Evolutionary conservation across 768 basidiomycete species (phyloP), one percentile per base, ranked within the genome.

Genomic region (Psilocybe sp.): DNA sequence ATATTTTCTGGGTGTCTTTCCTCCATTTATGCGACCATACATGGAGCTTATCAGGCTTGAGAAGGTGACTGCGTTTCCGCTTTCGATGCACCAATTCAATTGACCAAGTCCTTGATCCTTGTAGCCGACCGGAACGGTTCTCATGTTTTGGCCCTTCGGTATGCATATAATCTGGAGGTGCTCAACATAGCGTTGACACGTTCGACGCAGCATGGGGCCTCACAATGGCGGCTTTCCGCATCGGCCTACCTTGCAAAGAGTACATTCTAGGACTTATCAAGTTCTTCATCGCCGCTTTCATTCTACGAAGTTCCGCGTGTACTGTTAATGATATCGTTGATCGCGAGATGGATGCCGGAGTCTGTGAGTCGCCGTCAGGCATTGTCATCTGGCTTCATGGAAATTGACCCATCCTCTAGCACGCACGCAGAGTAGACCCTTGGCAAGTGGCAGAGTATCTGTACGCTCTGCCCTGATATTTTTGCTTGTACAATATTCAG

Each of bases 311-410:
- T 46, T 77, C 79, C 1, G 80, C 78, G 1, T 80, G 79, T 54
- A 78, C 79, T 2, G 64, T 80, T 31, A 81, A 82, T 50, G 80
- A 82, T 50, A 80, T 82, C 14, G 72, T 78, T 45, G 80, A 82
- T 58, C 69, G 74, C 11, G 57, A 77, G 18, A 66, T 79, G 57
- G 80, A 82, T 57, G 76, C 73, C 16, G 74, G 73, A 44, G 78
- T 82, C 50, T 78, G 80, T 78, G 38, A 46, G 76, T 64, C 20
- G 43, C 34, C 37, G n/a, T 11, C 19, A 18, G 28, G 19, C 28
- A 23, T 72, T 47, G 69, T 69, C 7, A 61, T 77, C 44, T 80
- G 78, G 50, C 14, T 45, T 74, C 33, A 65, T 69, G 39, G 73
- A 71, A 11, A 75, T 73, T 5, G 28, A 40, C 31, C 33, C 16